Evolutionary conservation across 1,284 basidiomycete genomes (phyloP), one percentile per base, ranked within the genome.

Genomic region (Cutaneotrichosporon cyanovorans): DNA sequence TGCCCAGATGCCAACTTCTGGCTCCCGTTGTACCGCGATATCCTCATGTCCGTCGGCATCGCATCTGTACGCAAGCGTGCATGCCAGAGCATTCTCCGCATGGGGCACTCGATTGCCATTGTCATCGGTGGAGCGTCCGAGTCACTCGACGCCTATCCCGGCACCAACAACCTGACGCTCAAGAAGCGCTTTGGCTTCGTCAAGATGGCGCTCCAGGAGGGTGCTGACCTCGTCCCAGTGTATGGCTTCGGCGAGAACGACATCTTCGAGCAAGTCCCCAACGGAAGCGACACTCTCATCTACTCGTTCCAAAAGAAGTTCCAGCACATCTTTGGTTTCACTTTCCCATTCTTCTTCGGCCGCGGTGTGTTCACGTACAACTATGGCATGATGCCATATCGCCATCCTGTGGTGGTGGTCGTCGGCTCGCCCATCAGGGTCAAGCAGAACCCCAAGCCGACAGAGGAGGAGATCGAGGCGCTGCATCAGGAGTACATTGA

Each of bases 201-300:
- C 71, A 97, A 97, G 72, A 73, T 98, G 49, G 95, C 93, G 1
- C 91, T 99, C 45, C 83, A 85, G 49, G 83, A 92, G 65, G 93
- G 93, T 38, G 91, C 91, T 36, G 86, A 90, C 61, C 76, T 96
- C 8, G 91, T 96, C 0, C 92, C 91, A 0, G 89, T 93, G 1
- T 95, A 95, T 63, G 91, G 88, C 1, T 98, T 98, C 61, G 93
- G 93, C 16, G 93, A 98, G 75, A 98, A 98, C 68, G 93, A 98
- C 66, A 93, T 98, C 44, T 98, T 89, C 61, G 79, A 91, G 56
- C 93, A 98, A 74, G 84, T 97, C 32, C 62, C 89, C 1, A 98
- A 96, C 65, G 82, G 90, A 60, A 84, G 84, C 59, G 92, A 92
- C 1, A 95, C 92, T 0, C 82, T 81, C n/a, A 73, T 97, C 30